Evolutionary conservation across 306 rosid species (phyloP).

Genomic region (Vicia faba): DNA sequence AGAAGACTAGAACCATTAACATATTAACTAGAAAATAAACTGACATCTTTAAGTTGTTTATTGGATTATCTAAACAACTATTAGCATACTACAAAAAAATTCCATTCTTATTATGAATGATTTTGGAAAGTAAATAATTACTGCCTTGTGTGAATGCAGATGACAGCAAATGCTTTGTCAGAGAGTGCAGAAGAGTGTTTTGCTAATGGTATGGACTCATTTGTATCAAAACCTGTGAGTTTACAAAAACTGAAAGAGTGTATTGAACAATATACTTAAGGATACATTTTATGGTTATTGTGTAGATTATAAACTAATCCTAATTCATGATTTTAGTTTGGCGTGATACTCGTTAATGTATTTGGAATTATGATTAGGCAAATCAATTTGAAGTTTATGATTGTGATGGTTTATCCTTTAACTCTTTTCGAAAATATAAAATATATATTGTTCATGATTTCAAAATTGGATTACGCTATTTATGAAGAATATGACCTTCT

Average conservation of each 20-base stretch:
- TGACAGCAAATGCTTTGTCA: constrained; percentile 88
- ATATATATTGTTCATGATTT: too few species aligned
- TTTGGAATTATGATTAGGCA: too few species aligned
- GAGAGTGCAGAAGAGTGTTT: constrained; percentile 93
- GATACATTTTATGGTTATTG: too few species aligned
- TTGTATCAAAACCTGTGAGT: constrained; percentile 88
- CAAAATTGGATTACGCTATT: too few species aligned
- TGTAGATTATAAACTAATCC: too few species aligned
- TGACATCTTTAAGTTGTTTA: neutral
- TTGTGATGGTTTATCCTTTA: too few species aligned
- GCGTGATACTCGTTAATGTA: too few species aligned
- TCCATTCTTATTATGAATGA: neutral
- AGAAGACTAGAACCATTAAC: neutral
- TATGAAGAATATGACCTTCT: too few species aligned
- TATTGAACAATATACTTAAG: constrained; percentile 61
- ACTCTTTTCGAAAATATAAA: too few species aligned
- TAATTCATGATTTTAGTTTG: too few species aligned
- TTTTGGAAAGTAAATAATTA: constrained; percentile 15
- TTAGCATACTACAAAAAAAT: too few species aligned
- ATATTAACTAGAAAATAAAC: neutral
- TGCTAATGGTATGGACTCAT: constrained; percentile 91
- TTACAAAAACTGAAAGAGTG: constrained; percentile 74
- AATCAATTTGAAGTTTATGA: too few species aligned
- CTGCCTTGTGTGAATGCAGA: constrained; percentile 53
- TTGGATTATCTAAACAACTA: neutral